These are phyloP conservation scores for Phalaenopsis equestris DNA, from an alignment of 106 monocot genomes.

Conservation along the genomic window DNA sequence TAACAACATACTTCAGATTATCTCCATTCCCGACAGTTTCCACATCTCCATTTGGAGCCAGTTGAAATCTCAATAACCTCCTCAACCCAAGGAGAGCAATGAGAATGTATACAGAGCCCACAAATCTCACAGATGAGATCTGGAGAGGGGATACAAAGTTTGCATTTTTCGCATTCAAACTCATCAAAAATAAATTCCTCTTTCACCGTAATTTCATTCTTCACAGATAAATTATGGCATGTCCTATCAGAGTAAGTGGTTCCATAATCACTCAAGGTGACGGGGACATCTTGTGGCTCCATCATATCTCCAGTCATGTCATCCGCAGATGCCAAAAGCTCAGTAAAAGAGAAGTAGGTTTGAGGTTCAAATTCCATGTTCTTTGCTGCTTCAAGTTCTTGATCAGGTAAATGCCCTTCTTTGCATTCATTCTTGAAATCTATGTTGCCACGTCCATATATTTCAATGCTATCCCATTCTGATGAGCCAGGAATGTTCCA, in stretches of 20 bases:
- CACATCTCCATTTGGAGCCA: constrained; percentile 53
- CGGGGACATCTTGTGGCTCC: constrained; percentile 1
- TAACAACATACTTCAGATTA: constrained; percentile 14
- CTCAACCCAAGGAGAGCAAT: constrained; percentile 72
- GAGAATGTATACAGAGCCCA: constrained; percentile 41
- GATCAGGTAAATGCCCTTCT: constrained; percentile 8
- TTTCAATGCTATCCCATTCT: constrained; percentile 25
- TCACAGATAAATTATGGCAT: not conserved
- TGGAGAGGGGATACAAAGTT: constrained; percentile 28
- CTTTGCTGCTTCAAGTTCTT: constrained; percentile 11
- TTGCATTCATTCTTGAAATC: not conserved
- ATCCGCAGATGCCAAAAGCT: constrained; percentile 53
- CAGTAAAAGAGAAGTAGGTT: constrained; percentile 84
- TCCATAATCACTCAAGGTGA: constrained; percentile 8
- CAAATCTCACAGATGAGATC: constrained; percentile 54
- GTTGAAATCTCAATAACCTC: constrained; percentile 9
- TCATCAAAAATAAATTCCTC: constrained; percentile 2
- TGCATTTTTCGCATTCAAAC: constrained; percentile 43
- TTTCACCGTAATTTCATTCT: not conserved
- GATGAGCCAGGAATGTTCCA: constrained; percentile 4
- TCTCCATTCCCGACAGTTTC: constrained; percentile 56
- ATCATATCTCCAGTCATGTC: constrained; percentile 17
- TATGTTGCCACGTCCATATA: constrained; percentile 1
- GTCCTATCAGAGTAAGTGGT: constrained; percentile 2
- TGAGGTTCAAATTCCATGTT: constrained; percentile 79